Evolutionary conservation across 1,284 basidiomycete species (phyloP), one percentile per base, ranked within the genome.

Genomic region (Phylloporus gajari): DNA sequence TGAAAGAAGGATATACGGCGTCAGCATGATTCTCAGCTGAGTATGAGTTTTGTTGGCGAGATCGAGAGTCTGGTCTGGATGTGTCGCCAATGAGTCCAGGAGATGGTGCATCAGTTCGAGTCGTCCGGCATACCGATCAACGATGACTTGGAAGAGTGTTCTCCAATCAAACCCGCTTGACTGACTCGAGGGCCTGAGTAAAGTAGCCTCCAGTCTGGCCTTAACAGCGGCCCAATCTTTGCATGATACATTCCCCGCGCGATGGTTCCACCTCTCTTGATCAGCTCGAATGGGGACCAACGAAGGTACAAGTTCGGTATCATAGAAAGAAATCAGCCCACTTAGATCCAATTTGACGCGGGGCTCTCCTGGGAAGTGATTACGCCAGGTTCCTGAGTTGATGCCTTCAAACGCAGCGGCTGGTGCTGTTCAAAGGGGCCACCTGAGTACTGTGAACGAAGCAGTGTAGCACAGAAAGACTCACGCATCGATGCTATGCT

Each of bases 131-230:
- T 85, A 86, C 9, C 88, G 84, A 61, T 88, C 84, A 17, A 83
- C 79, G 2, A 88, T 76, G n/a, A 84, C 80, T 23, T 82, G 81
- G 21, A 83, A 72, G 44, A 88, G 74, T 7, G 81, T 81, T 44
- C 74, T 73, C 88, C 88, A 89, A 72, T 88, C 84, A 6, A 87
- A 75, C 0, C 83, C 84, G 63, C 84, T 86, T 1, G 71, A 70
- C 2, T 68, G 53, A 19, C 68, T 71, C 46, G 70, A 27, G 6
- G 70, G 69, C 38, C 65, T 46, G 40, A 65, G 63, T 53, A 84
- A 63, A 12, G 70, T 76, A 9, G 73, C 76, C 46, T 74, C 75
- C 3, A 85, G 65, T 17, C 76, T 75, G n/a, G 67, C 59, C 35
- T 69, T 76, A 67, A 51, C 69, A 8, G 8, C 69, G 3, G 30